Conservation (phyloP, 352 stramenopile genomes). For the Pythium sp. region DNA sequence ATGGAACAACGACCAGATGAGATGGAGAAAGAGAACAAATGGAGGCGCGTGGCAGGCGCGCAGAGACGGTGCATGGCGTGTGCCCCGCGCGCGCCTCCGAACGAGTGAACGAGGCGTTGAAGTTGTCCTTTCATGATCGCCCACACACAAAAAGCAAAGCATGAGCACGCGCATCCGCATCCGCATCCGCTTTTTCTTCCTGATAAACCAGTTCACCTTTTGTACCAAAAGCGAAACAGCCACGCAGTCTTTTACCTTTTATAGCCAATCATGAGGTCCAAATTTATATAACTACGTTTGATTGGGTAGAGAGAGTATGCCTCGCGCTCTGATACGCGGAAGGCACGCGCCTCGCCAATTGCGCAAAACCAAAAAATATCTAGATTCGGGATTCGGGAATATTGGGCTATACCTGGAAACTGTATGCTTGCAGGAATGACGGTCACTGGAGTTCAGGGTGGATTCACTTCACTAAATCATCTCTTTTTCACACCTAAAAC, state of each 20-base stretch:
- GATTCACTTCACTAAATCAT: not conserved
- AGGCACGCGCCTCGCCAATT: constrained; percentile 4
- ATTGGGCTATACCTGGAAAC: not conserved
- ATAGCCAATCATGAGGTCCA: not conserved
- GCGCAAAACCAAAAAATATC: not conserved
- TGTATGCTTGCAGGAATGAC: not conserved
- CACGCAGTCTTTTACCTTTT: not conserved
- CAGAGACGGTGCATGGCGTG: constrained; percentile 10
- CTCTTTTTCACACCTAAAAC: not conserved
- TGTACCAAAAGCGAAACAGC: not conserved
- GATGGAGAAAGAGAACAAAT: not conserved
- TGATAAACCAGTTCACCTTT: not conserved
- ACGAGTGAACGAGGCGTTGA: not conserved
- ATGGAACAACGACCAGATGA: not conserved
- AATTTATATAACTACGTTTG: not conserved
- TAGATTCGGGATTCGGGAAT: not conserved
- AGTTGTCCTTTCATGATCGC: constrained; percentile 1
- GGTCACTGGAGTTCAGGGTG: not conserved
- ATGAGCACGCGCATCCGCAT: not conserved
- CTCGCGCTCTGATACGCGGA: not conserved
- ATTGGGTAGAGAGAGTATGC: not conserved
- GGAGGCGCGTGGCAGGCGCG: not conserved
- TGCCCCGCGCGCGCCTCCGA: constrained; percentile 1
- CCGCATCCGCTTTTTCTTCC: not conserved
- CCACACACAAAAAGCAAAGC: too few species aligned